These are phyloP conservation scores for Pleurostoma richardsiae DNA, from an alignment of 2,329 filamentous ascomycete species.

Conservation along the genomic window DNA sequence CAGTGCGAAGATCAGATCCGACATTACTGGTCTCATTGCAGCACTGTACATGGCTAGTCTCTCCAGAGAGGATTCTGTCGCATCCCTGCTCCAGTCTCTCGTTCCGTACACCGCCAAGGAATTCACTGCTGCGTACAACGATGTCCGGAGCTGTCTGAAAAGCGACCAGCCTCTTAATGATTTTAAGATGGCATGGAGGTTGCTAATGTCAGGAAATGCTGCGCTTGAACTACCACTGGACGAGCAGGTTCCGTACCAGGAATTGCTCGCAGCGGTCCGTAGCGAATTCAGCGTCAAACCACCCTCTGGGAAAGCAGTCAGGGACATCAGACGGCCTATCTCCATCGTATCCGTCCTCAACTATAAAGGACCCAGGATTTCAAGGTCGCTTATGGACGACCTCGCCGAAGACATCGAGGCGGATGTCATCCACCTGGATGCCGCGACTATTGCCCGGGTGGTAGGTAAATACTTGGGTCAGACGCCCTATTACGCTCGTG, in stretches of 20 bases:
- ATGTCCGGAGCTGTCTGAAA: background rate
- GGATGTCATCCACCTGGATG: constrained; percentile 63
- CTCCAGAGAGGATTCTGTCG: background rate
- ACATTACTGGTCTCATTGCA: too few species aligned
- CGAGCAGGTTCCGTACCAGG: constrained; percentile 15
- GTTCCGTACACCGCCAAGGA: background rate
- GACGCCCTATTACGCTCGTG: constrained; percentile 39
- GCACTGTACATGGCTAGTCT: too few species aligned
- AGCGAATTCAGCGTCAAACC: constrained; percentile 20
- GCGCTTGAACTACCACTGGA: background rate
- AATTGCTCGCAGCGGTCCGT: constrained; percentile 23
- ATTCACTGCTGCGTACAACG: background rate
- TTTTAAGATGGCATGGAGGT: background rate
- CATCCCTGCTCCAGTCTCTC: too few species aligned
- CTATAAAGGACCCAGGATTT: constrained; percentile 20
- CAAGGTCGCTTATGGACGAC: constrained; percentile 18
- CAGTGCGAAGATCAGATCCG: too few species aligned
- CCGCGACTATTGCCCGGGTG: constrained; percentile 65
- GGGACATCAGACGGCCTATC: constrained; percentile 23
- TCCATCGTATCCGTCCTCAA: constrained; percentile 28
- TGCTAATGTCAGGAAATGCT: background rate
- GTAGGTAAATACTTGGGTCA: constrained; percentile 67
- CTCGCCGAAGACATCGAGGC: constrained; percentile 42
- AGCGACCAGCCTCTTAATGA: background rate
- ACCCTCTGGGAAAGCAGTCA: constrained; percentile 10